Evolutionary conservation across 2,329 filamentous ascomycete genomes (phyloP), one percentile per base, ranked within the genome.

Genomic region (Cadophora luteo-olivacea): DNA sequence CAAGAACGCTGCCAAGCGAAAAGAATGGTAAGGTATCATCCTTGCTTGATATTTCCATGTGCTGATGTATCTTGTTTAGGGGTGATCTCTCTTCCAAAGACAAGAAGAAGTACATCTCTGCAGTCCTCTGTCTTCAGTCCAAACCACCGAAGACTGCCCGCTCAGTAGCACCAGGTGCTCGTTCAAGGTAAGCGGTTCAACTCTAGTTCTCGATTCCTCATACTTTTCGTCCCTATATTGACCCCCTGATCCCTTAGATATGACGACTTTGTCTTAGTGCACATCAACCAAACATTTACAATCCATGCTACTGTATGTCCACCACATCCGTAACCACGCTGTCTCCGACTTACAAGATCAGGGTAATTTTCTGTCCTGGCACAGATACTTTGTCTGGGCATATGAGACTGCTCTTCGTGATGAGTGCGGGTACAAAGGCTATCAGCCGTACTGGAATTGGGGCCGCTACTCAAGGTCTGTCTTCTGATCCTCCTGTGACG

Each of bases 401-500:
- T 83, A 81, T 65, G 82, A 84, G 68, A 76, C 80, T 64, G 79
- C 79, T 48, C 77, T 84, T 8, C 75, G 78, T 41, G 72, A 80
- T 5, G 78, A 82, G 51, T 84, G 82, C 65, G 79, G 80, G 41
- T 84, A 83, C 69, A 78, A 73, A 4, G 82, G 82, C 33, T 75
- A 78, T 11, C 79, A 82, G 64, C 81, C 82, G 65, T 74, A 62
- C 74, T 87, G 84, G 82, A 80, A 81, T 70, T 3, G 81, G 62
- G 62, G 62, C 24, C 49, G 62, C 16, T 64, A 64, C 33, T 51
- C 62, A 9, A 64, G 51, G 62, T 48, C 7, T 9, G 36, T 48
- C 16, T 80, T 32, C 72, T 76, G 9, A 76, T 2, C 78, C 80
- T 55, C 83, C 82, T 76, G 79, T 81, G 16, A 49, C 16, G 5